Percentiles rank a stretch among this genome's conserved stretches.
Evolutionary conservation across 1,284 basidiomycete genomes (phyloP).

Genomic region (Leccinum angustisporum): DNA sequence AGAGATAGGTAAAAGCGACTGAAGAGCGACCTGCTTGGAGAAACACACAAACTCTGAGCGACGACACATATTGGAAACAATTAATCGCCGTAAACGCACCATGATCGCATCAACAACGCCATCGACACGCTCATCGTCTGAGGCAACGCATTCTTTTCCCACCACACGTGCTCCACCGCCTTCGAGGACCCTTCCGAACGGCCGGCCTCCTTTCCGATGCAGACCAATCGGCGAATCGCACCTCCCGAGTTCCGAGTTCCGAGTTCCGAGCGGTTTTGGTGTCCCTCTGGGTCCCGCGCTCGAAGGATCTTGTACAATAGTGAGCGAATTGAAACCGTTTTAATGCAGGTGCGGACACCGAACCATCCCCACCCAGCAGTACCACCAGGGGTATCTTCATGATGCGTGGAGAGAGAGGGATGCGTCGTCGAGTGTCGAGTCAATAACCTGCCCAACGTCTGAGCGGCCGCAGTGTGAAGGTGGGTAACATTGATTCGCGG

Average conservation of each 20-base stretch:
- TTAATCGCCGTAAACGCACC: slow-evolving; percentile 38
- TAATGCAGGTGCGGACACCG: slow-evolving; percentile 10
- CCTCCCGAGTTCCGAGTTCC: slow-evolving; percentile 74
- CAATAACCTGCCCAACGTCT: slow-evolving; percentile 79
- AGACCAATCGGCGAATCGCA: slow-evolving; percentile 80
- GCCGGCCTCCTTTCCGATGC: slow-evolving; percentile 75
- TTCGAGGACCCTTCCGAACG: slow-evolving; percentile 77
- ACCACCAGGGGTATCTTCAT: slow-evolving; percentile 92
- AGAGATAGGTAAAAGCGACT: slow-evolving; percentile 54
- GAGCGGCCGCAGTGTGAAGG: slow-evolving; percentile 74
- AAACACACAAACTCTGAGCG: background rate
- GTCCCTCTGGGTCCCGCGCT: slow-evolving; percentile 39
- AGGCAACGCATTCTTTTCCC: slow-evolving; percentile 55
- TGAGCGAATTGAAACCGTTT: slow-evolving; percentile 32
- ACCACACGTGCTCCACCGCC: slow-evolving; percentile 72
- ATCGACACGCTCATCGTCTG: slow-evolving; percentile 39
- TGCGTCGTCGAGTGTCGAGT: slow-evolving; percentile 81
- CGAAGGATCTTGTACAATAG: slow-evolving; percentile 20
- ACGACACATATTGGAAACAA: background rate
- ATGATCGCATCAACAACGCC: slow-evolving; percentile 55
- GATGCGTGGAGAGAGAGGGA: slow-evolving; percentile 81
- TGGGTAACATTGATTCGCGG: slow-evolving; percentile 59
- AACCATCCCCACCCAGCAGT: slow-evolving; percentile 2
- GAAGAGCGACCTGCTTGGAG: slow-evolving; percentile 52
- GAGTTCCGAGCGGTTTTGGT: slow-evolving; percentile 70